Evolutionary conservation across 2,329 filamentous ascomycete genomes (phyloP).

Genomic region (Amauroascus verrucosus): DNA sequence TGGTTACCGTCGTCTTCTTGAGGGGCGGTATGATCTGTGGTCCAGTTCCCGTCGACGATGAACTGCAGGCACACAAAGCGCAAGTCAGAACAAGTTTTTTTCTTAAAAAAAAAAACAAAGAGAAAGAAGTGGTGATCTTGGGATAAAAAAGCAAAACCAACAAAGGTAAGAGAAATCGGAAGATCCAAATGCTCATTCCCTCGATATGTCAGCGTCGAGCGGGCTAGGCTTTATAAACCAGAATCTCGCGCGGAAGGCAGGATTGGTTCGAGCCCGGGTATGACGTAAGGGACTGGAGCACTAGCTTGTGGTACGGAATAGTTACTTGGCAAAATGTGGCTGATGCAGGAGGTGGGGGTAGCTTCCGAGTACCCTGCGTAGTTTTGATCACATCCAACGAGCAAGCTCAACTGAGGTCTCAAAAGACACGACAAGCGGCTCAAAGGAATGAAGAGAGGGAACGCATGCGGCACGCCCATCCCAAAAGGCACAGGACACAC

Average conservation of each 20-base stretch:
- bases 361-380: conserved; percentile 7
- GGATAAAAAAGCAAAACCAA: conserved; percentile 8
- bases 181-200: conserved; percentile 13
- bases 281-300: conserved; percentile 8
- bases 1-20: conserved; percentile 72
- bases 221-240: conserved; percentile 7
- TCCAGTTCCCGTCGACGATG: conserved; percentile 88
- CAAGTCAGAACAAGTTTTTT: neutral
- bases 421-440: neutral
- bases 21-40: conserved; percentile 66
- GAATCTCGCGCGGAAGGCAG: neutral
- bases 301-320: neutral
- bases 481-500: neutral
- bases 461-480: neutral
- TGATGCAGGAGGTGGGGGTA: neutral
- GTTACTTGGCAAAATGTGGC: neutral
- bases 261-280: neutral
- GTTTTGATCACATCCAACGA: conserved; percentile 4
- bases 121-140: neutral
- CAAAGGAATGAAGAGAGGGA: neutral
- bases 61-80: conserved; percentile 49
- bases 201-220: neutral
- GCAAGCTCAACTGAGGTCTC: neutral
- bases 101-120: conserved; percentile 9
- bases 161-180: conserved; percentile 14